Evolutionary conservation across 176 grass and related monocot species (phyloP).

Genomic region (Pharus latifolius): DNA sequence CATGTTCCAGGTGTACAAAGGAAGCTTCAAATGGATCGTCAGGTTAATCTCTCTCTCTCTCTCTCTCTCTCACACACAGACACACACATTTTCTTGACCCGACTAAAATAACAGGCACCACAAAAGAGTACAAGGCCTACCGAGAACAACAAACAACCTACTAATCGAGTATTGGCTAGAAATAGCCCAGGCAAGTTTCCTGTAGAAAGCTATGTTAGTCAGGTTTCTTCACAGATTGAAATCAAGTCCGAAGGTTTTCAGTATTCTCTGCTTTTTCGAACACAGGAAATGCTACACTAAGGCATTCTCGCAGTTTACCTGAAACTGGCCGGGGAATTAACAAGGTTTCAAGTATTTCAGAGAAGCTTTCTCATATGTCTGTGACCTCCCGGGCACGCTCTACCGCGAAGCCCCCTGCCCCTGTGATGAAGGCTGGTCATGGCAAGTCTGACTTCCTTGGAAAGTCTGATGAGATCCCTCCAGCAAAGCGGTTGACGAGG

Average conservation of each 20-base stretch:
- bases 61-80: neutral
- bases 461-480: constrained; percentile 57
- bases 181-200: constrained; percentile 60
- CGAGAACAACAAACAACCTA: constrained; percentile 46
- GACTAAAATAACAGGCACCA: constrained; percentile 11
- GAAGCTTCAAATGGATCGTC: constrained; percentile 79
- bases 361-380: constrained; percentile 59
- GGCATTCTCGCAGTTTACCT: constrained; percentile 42
- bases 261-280: constrained; percentile 1
- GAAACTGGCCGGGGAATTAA: constrained; percentile 27
- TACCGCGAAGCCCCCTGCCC: constrained; percentile 32
- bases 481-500: constrained; percentile 52
- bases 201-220: neutral
- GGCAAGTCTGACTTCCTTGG: constrained; percentile 45
- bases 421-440: constrained; percentile 65
- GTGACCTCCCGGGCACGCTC: constrained; percentile 31
- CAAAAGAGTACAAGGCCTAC: constrained; percentile 46
- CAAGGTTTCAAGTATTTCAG: constrained; percentile 54
- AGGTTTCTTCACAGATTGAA: neutral
- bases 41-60: neutral
- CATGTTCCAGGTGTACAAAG: constrained; percentile 65
- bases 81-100: neutral
- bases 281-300: constrained; percentile 32
- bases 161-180: constrained; percentile 43
- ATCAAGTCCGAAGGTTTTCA: neutral